Conservation (phyloP, 2,329 filamentous ascomycete genomes). For the Biscogniauxia mediterranea region DNA sequence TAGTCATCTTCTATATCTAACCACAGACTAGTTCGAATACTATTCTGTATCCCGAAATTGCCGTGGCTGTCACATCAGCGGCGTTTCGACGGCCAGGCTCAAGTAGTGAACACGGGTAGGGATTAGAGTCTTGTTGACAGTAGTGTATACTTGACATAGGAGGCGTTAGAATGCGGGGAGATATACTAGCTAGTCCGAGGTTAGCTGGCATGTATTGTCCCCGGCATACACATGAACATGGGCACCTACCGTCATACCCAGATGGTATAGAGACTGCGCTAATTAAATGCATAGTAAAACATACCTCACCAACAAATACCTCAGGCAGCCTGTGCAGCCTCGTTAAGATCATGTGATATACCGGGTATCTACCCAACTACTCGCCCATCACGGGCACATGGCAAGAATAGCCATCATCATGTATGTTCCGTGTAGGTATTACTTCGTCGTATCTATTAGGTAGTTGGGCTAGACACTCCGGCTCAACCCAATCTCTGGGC, state of each 20-base stretch:
- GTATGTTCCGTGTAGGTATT: not conserved
- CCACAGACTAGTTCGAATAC: no score
- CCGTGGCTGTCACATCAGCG: no score
- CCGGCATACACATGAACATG: not conserved
- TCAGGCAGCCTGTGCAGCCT: not conserved
- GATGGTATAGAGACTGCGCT: not conserved
- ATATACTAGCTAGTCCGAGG: not conserved
- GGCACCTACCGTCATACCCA: not conserved
- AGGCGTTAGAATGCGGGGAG: not conserved
- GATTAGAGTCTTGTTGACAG: not conserved
- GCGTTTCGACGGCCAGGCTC: no score
- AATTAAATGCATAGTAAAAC: no score
- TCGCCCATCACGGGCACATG: not conserved
- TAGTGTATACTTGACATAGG: not conserved
- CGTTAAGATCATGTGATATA: not conserved
- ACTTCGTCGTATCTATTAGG: not conserved
- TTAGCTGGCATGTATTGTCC: not conserved
- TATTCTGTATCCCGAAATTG: no score
- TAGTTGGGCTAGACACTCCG: not conserved
- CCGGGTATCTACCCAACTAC: not conserved
- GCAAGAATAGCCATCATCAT: not conserved
- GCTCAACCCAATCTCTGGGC: not conserved
- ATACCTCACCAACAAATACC: not conserved
- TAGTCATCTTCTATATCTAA: no score
- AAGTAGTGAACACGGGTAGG: not conserved